These are phyloP conservation scores for Edhazardia aedis DNA, from an alignment of 371 early-diverging fungal species.

Conservation along the genomic window DNA sequence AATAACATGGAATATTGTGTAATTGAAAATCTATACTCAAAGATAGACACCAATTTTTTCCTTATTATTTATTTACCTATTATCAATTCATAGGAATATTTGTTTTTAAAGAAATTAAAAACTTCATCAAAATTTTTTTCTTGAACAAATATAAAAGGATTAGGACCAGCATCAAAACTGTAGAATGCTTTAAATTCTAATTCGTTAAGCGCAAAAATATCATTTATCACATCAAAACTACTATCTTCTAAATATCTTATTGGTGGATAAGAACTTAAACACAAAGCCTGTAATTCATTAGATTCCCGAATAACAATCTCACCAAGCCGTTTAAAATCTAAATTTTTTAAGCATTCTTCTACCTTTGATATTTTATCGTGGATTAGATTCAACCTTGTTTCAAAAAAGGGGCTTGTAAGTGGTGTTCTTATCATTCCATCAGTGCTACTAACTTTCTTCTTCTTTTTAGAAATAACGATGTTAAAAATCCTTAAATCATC, in stretches of 20 bases:
- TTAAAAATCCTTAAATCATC: conserved; percentile 66
- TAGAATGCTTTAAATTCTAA: conserved; percentile 48
- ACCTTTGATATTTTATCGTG: conserved; percentile 64
- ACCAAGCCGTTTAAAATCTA: conserved; percentile 68
- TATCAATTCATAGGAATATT: too few relatives aligned
- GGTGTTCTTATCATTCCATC: conserved; percentile 85
- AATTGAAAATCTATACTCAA: too few relatives aligned
- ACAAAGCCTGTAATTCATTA: conserved; percentile 88
- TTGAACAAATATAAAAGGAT: conserved; percentile 60
- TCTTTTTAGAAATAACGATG: conserved; percentile 65
- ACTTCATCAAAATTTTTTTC: conserved; percentile 13
- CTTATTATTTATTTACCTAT: too few relatives aligned
- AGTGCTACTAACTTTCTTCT: conserved; percentile 69
- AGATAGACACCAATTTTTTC: too few relatives aligned
- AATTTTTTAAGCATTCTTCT: conserved; percentile 56
- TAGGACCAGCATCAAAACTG: conserved; percentile 79
- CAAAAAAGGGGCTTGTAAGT: conserved; percentile 61
- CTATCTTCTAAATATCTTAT: conserved; percentile 77
- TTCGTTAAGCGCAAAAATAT: conserved; percentile 64
- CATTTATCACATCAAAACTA: conserved; percentile 60
- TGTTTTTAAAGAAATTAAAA: background rate
- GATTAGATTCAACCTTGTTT: conserved; percentile 57
- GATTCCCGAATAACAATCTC: conserved; percentile 81
- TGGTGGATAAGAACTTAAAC: conserved; percentile 70
- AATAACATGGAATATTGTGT: too few relatives aligned